phyloP scores from a whole-genome alignment of 2,329 filamentous ascomycete species.

The Neoscytalidium dimidiatum region DNA sequence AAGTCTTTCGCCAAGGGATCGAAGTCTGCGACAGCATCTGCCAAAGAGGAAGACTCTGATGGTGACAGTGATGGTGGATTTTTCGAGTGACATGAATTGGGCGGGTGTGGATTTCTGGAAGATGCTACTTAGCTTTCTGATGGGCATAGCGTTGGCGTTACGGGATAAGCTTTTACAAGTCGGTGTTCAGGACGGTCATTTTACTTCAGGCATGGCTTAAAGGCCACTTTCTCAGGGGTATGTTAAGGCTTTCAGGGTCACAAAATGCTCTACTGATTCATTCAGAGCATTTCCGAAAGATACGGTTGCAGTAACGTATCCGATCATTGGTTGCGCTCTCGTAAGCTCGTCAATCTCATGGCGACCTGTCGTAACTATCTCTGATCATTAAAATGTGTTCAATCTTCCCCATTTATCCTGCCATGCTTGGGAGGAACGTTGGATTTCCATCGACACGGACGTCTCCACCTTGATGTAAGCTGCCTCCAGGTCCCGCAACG shows the following conservation, averaged over 20 bases:
- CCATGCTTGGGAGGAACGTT: neutral
- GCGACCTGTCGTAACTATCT: neutral
- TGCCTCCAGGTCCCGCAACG: neutral
- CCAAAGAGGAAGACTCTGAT: slow-evolving; percentile 14
- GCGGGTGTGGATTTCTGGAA: neutral
- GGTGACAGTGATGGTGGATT: slow-evolving; percentile 39
- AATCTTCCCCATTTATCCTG: neutral
- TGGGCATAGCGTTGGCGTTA: slow-evolving; percentile 15
- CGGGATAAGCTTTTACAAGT: neutral
- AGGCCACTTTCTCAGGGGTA: too few species aligned
- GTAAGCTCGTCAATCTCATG: neutral
- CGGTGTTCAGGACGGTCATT: too few species aligned
- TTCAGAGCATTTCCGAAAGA: too few species aligned
- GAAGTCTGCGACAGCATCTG: neutral
- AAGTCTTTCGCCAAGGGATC: neutral
- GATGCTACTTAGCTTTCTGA: neutral
- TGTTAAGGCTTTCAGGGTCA: too few species aligned
- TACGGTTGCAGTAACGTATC: too few species aligned
- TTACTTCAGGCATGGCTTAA: too few species aligned
- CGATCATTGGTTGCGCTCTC: too few species aligned
- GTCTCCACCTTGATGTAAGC: neutral
- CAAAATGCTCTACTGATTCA: too few species aligned
- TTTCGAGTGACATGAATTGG: slow-evolving; percentile 29
- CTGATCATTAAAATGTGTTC: neutral
- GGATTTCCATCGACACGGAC: neutral